phyloP scores from a whole-genome alignment of 2,329 filamentous ascomycete genomes.

The Domatiomyces catenatus region DNA sequence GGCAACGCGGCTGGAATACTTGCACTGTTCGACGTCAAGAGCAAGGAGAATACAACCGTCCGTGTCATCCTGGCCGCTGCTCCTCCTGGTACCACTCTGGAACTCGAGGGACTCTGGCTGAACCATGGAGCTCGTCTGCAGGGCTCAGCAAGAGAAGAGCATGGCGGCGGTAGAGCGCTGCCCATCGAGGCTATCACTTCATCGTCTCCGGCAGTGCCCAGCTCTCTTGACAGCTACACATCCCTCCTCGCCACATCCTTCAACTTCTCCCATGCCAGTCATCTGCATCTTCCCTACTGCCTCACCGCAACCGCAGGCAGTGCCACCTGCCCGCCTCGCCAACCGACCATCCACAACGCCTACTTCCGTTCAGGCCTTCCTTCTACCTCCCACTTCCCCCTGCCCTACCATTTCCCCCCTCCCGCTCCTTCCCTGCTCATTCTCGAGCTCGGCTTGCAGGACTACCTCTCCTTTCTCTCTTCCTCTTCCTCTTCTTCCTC shows the following conservation, averaged over 20 bases:
- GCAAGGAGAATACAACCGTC: neutral
- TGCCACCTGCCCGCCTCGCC: slow-evolving; percentile 1
- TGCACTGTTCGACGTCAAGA: neutral
- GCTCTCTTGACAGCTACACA: neutral
- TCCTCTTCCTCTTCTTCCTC: slow-evolving; percentile 2
- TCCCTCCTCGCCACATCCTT: slow-evolving; percentile 1
- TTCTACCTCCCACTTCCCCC: slow-evolving; percentile 20
- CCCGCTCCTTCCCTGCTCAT: slow-evolving; percentile 24
- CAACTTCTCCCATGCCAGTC: neutral
- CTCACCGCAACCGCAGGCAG: neutral
- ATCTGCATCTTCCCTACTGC: neutral
- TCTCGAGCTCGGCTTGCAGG: slow-evolving; percentile 9
- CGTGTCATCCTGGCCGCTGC: neutral
- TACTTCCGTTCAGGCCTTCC: slow-evolving; percentile 17
- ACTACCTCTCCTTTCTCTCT: slow-evolving; percentile 5
- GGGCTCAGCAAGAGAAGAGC: slow-evolving; percentile 10
- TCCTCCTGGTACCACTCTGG: slow-evolving; percentile 4
- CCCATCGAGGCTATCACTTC: neutral
- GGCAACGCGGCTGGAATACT: neutral
- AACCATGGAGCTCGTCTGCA: slow-evolving; percentile 13
- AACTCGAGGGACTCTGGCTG: slow-evolving; percentile 20
- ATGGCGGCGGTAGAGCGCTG: slow-evolving; percentile 2
- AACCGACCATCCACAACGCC: slow-evolving; percentile 3
- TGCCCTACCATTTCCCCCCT: slow-evolving; percentile 23
- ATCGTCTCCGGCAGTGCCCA: neutral